Percentiles rank a stretch among this genome's conserved stretches.
Conservation (phyloP, 2,329 filamentous ascomycete species). For the Lachnellula hyalina region DNA sequence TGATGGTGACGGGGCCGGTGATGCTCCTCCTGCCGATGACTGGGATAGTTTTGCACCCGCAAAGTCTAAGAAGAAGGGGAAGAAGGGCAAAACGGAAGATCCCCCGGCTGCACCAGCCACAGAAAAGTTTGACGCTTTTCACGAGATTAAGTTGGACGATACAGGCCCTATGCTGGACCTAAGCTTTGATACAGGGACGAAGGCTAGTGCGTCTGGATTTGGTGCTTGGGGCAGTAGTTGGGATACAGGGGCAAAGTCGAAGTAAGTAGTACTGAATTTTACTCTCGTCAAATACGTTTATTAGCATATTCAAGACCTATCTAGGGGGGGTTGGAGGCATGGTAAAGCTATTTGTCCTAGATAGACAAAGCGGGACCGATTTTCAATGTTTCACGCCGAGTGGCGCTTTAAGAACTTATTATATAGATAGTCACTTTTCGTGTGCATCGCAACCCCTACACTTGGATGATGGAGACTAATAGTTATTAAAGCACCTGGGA, state of each 20-base stretch:
- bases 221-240: conserved; percentile 57
- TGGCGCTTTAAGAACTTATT: background rate
- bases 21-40: conserved; percentile 42
- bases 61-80: conserved; percentile 53
- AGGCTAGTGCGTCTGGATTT: conserved; percentile 39
- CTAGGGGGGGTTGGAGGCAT: too few species aligned
- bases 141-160: conserved; percentile 64
- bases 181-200: conserved; percentile 44
- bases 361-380: too few species aligned
- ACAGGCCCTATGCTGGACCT: conserved; percentile 51
- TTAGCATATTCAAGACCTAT: background rate
- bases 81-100: conserved; percentile 42
- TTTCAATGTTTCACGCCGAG: background rate
- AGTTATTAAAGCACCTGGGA: conserved; percentile 19
- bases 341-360: too few species aligned
- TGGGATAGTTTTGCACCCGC: conserved; percentile 45
- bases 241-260: conserved; percentile 41
- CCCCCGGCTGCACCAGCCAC: conserved; percentile 30
- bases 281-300: background rate
- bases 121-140: conserved; percentile 50
- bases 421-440: background rate
- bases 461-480: background rate
- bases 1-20: conserved; percentile 33
- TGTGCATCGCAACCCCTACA: background rate
- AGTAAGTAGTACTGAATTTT: conserved; percentile 8